phyloP scores from a whole-genome alignment of 2,329 filamentous ascomycete genomes.

The Rutstroemia sp. region DNA sequence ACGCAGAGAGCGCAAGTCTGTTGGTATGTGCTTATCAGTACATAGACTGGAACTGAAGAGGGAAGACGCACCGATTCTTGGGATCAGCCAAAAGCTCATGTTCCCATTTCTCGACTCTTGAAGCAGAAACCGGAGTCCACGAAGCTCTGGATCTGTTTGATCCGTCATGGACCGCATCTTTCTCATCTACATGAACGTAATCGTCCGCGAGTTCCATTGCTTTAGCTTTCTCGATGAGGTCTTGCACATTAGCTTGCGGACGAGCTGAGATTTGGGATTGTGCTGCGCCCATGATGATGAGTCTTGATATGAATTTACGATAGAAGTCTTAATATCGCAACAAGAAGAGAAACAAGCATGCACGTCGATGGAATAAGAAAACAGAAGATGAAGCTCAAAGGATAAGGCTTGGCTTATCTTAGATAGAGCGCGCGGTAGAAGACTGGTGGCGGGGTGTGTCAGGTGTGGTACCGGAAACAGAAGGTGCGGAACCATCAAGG shows the following conservation, averaged over 20 bases:
- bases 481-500: not conserved
- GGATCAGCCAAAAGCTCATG: slow-evolving; percentile 54
- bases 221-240: not conserved
- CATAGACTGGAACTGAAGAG: not conserved
- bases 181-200: slow-evolving; percentile 42
- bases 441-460: not conserved
- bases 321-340: not conserved
- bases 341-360: not conserved
- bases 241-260: not conserved
- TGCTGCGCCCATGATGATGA: not conserved
- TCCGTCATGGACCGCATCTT: not conserved
- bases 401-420: not conserved
- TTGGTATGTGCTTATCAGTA: not conserved
- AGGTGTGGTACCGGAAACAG: not conserved
- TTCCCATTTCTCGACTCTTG: slow-evolving; percentile 51
- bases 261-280: not conserved
- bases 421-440: not conserved
- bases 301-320: too few species aligned
- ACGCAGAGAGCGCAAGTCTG: slow-evolving; percentile 67
- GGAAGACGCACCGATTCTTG: slow-evolving; percentile 47
- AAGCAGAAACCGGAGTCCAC: slow-evolving; percentile 39
- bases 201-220: slow-evolving; percentile 25
- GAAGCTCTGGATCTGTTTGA: slow-evolving; percentile 27
- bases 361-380: not conserved
- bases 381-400: too few species aligned